Base-by-base conservation (phyloP, 805 yeast species). In the Candida sanyiensis region DNA sequence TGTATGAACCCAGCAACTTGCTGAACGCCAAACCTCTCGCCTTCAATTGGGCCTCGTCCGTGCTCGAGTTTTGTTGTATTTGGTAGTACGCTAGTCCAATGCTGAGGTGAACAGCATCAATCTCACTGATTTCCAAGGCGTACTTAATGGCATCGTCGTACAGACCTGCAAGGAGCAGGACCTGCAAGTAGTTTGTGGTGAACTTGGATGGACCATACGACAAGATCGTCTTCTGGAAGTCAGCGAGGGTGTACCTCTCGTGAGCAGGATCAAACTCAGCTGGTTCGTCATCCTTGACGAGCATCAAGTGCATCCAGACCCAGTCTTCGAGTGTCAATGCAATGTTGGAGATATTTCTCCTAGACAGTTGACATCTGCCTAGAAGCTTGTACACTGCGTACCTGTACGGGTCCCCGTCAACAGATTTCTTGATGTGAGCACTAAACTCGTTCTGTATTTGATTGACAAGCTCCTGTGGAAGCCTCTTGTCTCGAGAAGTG, bases 261-360 rank as follows among this genome's bases (percentile, higher is more conserved):
- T 75, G 77, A 9, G 78, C 64, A 25, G 82, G 74, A 35, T 69
- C 75, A 21, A 65, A 46, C 5, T 51, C 69, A 13, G 61, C 69
- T 13, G 61, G 62, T 27, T 49, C 56, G 33, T 66, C 72, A 51
- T 85, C 90, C 40, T 79, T 75, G 12, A 84, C 76, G 21, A 90
- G 69, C 61, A 78, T 72, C 40, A 93, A 70, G 61, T 93, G 97
- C 56, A 84, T 76, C 98, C 98, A 90, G 35, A 90, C 60, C 97
- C 97, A 90, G 63, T 90, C 97, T 60, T 90, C 97, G 34, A 89
- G 75, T 42, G 94, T 84, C 26, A 78, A 62, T 27, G 83, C 73
- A 22, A 90, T 75, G 27, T 74, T 66, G 26, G 94, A 77, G 50
- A 89, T 64, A 46, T 74, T 65, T 59, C 78, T 77, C 59, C 80